These are phyloP conservation scores for Carex cristatella DNA, from an alignment of 176 grass and related monocot genomes.

Conservation along the genomic window DNA sequence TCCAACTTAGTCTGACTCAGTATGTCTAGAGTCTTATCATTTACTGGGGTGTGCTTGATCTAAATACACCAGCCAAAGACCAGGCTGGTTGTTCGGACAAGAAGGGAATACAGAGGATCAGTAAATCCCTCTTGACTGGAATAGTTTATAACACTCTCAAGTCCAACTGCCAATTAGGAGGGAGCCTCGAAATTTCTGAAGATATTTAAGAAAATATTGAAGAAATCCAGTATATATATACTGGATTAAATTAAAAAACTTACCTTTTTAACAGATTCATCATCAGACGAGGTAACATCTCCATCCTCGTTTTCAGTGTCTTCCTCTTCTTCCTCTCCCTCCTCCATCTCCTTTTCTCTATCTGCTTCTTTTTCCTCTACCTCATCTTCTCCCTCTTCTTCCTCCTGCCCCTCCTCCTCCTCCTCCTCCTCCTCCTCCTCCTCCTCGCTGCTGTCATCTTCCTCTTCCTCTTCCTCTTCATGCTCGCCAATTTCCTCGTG, in stretches of 20 bases:
- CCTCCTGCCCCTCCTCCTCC: slow-evolving; percentile 4
- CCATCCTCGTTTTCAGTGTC: background rate
- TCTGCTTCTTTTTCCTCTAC: background rate
- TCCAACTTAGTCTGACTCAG: background rate
- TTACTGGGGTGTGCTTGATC: background rate
- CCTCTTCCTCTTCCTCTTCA: background rate
- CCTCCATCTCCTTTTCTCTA: background rate
- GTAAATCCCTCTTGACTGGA: background rate
- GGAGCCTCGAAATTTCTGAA: background rate
- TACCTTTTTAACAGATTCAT: slow-evolving; percentile 16
- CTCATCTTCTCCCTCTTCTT: background rate
- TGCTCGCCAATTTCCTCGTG: slow-evolving; percentile 21
- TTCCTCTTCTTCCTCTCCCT: background rate
- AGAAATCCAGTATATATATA: background rate
- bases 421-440: slow-evolving; percentile 25
- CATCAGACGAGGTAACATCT: background rate
- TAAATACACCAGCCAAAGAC: background rate
- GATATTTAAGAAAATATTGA: background rate
- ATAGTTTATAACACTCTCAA: background rate
- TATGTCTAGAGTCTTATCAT: background rate
- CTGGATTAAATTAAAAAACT: background rate
- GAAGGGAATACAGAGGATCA: background rate
- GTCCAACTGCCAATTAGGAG: background rate
- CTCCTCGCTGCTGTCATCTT: slow-evolving; percentile 36
- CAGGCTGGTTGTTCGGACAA: background rate